Evolutionary conservation across 2,329 filamentous ascomycete genomes (phyloP), one percentile per base, ranked within the genome.

Genomic region (Mollisia scopiformis): DNA sequence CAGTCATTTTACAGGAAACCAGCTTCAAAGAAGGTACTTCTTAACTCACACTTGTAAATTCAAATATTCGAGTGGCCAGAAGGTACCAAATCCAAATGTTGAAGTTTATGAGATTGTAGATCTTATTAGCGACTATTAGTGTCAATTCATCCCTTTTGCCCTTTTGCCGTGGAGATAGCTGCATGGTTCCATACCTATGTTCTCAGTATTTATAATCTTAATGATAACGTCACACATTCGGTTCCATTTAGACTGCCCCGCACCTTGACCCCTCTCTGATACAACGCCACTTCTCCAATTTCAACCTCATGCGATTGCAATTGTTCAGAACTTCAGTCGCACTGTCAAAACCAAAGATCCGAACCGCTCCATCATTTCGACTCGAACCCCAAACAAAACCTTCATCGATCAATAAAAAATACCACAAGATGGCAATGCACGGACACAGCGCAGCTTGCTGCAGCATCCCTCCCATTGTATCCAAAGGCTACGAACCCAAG

Each of bases 381-480:
- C 43, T 11, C 28, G 23, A 27, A 16, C 28, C 4, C 43, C 25
- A 28, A 47, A 13, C 21, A 27, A 47, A 21, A 11, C 6, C 21
- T 27, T 11, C 28, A 10, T 14, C 28, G 6, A 27, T 47, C 25
- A 47, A 27, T 23, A 51, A 23, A 51, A 10, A 28, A 33, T 31
- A 31, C 16, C n/a, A 16, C 27, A 37, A 28, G 14, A 60, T 60
- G 58, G 46, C 53, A n/a, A 59, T 65, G 61, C 67, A 71, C 52
- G 83, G 82, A 73, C 83, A 85, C 73, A 83, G 78, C 70, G 76
- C 79, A 72, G 79, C 83, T 69, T 86, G 83, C 78, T 86, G 83
- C 72, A 84, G 82, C 70, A 78, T 86, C 55, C 82, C 86, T 8
- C 84, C 85, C 6, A 79, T 88, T 47, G 75, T 85, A n/a, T 72